Base-by-base conservation (phyloP, 1,284 basidiomycete species). In the Cutaneotrichosporon sp. region DNA sequence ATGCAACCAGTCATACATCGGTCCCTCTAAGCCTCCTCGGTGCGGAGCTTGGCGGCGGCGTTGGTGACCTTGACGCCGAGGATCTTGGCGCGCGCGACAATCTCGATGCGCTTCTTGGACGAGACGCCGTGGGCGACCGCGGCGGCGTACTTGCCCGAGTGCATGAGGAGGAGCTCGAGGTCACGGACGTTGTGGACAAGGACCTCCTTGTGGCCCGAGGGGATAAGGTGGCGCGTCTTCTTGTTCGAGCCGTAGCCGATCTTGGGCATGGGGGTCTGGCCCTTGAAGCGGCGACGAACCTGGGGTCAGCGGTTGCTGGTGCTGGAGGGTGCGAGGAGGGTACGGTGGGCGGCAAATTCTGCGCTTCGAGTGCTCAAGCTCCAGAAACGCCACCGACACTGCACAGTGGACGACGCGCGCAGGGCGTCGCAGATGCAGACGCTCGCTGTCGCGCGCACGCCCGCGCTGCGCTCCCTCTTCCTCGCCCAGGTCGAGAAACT, bases 81-180 rank as follows among this genome's bases (percentile, higher is more conserved):
- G 61, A 86, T 90, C 84, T 91, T 94, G 66, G 94, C 92, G 79
- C 94, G 92, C 72, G 52, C 92, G 66, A 99, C 84, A 74, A 99
- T 95, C 70, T 87, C 84, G 67, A 90, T 89, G 76, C 97, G 92
- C 87, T 99, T 98, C 81, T 93, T 90, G 84, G 90, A 91, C 83
- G 89, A 92, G 73, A 99, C 95, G 79, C 89, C 91, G 86, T 98
- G 95, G 62, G 97, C 97, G 75, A 99, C 92, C 82, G 95, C 92
- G 66, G 95, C 97, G 64, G 95, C 90, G 80, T 91, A 99, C 76
- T 85, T 90, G 85, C 91, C 91, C 87, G 95, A 97, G 88, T 99
- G 95, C 94, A 97, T 95, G 62, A 97, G 83, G 66, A 97, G 87
- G 72, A 97, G 86, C 75, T 97, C 92, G 69, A 97, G 82, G 81